phyloP scores from a whole-genome alignment of 108 stramenopile genomes.

The Heterococcus sp. region DNA sequence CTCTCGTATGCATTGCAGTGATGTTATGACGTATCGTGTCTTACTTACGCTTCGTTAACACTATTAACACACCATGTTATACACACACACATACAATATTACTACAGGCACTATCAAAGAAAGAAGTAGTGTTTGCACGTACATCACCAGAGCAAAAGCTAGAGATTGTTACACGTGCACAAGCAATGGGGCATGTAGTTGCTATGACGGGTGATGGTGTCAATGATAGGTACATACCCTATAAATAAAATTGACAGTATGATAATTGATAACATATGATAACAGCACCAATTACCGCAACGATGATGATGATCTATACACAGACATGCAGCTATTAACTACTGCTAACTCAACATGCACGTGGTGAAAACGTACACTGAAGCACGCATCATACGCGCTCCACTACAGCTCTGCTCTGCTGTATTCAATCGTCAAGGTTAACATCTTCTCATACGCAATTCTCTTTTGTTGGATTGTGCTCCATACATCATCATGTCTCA shows the following conservation, averaged over 20 bases:
- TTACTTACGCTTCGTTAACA: background rate
- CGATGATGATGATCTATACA: slow-evolving; percentile 82
- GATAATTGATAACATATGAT: background rate
- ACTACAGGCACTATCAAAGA: slow-evolving; percentile 7
- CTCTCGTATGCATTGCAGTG: background rate
- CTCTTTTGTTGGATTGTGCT: background rate
- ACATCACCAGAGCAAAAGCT: slow-evolving; percentile 65
- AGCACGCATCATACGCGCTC: too few relatives aligned
- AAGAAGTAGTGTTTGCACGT: slow-evolving; percentile 65
- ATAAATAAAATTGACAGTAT: background rate
- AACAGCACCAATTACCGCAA: slow-evolving; percentile 68
- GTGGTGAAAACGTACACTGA: background rate
- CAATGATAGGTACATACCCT: slow-evolving; percentile 65
- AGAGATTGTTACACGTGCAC: slow-evolving; percentile 59
- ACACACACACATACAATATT: too few relatives aligned
- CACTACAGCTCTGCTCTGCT: too few relatives aligned
- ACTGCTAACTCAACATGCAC: background rate
- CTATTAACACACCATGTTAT: too few relatives aligned
- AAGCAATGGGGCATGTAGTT: slow-evolving; percentile 1
- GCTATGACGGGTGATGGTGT: slow-evolving; percentile 83
- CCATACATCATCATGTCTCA: background rate
- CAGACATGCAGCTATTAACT: background rate
- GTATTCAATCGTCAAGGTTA: too few relatives aligned
- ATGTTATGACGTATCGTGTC: background rate
- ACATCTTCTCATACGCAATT: too few relatives aligned